phyloP scores from a whole-genome alignment of 495 filamentous ascomycete genomes.

The Hypoxylon intermedium region DNA sequence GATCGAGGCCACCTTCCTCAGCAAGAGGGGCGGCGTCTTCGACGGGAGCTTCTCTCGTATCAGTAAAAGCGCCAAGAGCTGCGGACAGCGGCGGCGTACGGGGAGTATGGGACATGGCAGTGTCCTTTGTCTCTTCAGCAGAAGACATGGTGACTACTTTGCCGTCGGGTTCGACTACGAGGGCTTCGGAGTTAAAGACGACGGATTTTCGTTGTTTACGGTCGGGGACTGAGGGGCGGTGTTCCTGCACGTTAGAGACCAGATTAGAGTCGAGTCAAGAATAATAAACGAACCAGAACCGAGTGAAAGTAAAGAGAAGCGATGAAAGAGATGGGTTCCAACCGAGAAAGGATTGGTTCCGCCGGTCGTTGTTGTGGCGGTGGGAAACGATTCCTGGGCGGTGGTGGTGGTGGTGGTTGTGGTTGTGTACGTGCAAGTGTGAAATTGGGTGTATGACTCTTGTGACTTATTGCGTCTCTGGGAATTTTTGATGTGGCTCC shows the following conservation, averaged over 20 bases:
- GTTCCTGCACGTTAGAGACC: slow-evolving; percentile 45
- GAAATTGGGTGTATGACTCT: slow-evolving; percentile 13
- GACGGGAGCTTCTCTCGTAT: slow-evolving; percentile 46
- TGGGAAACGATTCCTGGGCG: background rate
- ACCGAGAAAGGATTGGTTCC: too few species aligned
- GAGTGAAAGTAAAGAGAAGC: background rate
- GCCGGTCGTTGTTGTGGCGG: slow-evolving; percentile 9
- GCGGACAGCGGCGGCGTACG: slow-evolving; percentile 65
- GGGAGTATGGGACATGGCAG: slow-evolving; percentile 71
- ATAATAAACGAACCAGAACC: background rate
- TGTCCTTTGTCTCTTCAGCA: slow-evolving; percentile 66
- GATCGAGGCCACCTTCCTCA: slow-evolving; percentile 54
- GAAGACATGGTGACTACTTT: slow-evolving; percentile 72
- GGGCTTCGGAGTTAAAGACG: slow-evolving; percentile 82
- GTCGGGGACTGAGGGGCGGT: slow-evolving; percentile 44
- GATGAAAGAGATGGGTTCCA: background rate
- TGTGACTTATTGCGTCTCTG: slow-evolving; percentile 11
- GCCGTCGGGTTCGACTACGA: slow-evolving; percentile 85
- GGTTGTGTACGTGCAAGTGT: background rate
- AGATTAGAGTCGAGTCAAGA: slow-evolving; percentile 13
- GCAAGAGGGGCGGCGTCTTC: slow-evolving; percentile 63
- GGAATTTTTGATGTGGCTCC: slow-evolving; percentile 30
- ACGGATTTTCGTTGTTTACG: slow-evolving; percentile 84
- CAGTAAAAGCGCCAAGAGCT: slow-evolving; percentile 59
- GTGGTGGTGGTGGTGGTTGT: too few species aligned